Percentiles rank a stretch among this genome's conserved stretches.
phyloP scores from a whole-genome alignment of 768 basidiomycete genomes.

The Porpolomopsis calyptriformis region DNA sequence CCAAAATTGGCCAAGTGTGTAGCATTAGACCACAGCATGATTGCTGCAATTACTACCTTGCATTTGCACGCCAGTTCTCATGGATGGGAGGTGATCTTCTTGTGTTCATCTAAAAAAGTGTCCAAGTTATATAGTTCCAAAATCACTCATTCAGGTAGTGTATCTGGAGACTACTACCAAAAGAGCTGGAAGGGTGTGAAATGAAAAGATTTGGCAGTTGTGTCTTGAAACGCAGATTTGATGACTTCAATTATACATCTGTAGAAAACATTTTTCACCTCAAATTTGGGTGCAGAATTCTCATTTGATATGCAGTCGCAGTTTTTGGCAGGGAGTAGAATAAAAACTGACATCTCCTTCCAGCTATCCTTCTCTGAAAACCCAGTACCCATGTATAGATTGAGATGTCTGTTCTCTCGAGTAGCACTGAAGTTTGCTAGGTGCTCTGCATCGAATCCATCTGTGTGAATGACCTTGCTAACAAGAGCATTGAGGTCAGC shows the following conservation, averaged over 20 bases:
- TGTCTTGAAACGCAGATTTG: constrained; percentile 10
- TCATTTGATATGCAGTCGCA: constrained; percentile 14
- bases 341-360: constrained; percentile 15
- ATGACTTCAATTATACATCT: constrained; percentile 16
- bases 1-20: constrained; percentile 21
- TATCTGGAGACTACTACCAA: constrained; percentile 9
- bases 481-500: constrained; percentile 16
- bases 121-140: constrained; percentile 13
- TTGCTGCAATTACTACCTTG: constrained; percentile 15
- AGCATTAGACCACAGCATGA: constrained; percentile 21
- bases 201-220: constrained; percentile 8
- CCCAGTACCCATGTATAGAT: background rate
- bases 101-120: constrained; percentile 12
- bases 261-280: constrained; percentile 19
- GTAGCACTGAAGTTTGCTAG: constrained; percentile 13
- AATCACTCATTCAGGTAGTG: constrained; percentile 4
- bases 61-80: constrained; percentile 11
- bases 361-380: constrained; percentile 10
- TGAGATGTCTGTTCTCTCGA: constrained; percentile 10
- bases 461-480: constrained; percentile 14
- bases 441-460: constrained; percentile 16
- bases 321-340: constrained; percentile 13
- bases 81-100: constrained; percentile 9
- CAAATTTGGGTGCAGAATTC: constrained; percentile 20
- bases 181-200: constrained; percentile 12